Base-by-base conservation (phyloP, 805 yeast genomes). In the Candida piceae region DNA sequence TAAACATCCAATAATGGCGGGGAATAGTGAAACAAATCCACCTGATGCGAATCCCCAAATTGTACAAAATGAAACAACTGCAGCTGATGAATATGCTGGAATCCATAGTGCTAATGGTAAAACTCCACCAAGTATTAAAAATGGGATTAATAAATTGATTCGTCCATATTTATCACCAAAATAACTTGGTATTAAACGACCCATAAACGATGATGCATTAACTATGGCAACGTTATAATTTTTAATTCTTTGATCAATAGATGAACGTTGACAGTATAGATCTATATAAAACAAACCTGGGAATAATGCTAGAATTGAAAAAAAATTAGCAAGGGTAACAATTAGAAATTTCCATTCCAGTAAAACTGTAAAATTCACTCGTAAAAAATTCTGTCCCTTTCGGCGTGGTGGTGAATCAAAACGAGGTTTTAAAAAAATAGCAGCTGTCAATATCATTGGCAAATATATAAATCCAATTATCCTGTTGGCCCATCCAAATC, bases 211-310 rank as follows among this genome's bases (percentile, higher is more conserved):
- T 0, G 80, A 79, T 4, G 72, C 66, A 18, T 48, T 48, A 31
- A 45, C 39, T 11, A 48, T 42, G 7, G 52, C 42, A 66, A 72
- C 23, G 70, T 59, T 76, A 74, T 70, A 27, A 76, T 74, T 8
- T 73, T 55, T 4, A 67, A 76, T 16, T 67, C 60, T 3, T 76
- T 64, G 58, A 16, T 77, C 68, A 44, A 68, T 72, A 33, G 71
- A 69, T 5, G 77, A 69, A 46, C 78, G 53, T 17, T 70, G 66
- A 53, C 76, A 76, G 38, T 74, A 59, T 24, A 74, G 60, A 26
- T 74, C 69, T 19, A 74, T 76, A 48, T 76, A 76, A 2, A 80
- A 82, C 39, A 76, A 63, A 55, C 74, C 66, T n/a, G 78, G 67
- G 23, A 67, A 57, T 8, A 66, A 34, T 1, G 48, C 45, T 13